Evolutionary conservation across 768 basidiomycete genomes (phyloP), one percentile per base, ranked within the genome.

Genomic region (Mycena maculata): DNA sequence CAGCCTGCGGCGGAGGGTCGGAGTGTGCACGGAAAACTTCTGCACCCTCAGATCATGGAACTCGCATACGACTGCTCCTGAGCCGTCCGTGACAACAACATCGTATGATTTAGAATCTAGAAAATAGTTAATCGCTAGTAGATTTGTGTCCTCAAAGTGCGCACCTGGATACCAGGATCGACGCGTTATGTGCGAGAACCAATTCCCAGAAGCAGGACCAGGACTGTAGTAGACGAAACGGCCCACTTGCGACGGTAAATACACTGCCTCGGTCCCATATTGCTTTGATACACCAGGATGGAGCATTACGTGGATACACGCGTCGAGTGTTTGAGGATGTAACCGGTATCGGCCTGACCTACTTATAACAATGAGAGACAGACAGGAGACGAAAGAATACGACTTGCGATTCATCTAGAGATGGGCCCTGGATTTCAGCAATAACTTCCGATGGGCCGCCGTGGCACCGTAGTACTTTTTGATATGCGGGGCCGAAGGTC

Each of bases 101-200:
- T 67, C 60, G n/a, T 61, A 67, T 4, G 7, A 59, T 52, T 39
- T 25, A 1, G 50, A 44, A 30, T 65, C 49, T 65, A 23, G 6
- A 18, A 25, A 23, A 27, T 52, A 15, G 10, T 20, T 8, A 38
- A 44, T n/a, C n/a, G n/a, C n/a, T n/a, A 10, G 48, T 13, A 15
- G 4, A 16, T 4, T 31, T 18, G 30, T 20, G 18, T 3, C 4
- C 31, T 18, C 13, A 13, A 1, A 38, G 18, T 38, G 41, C 11
- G 44, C 12, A 67, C 65, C 65, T 31, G 59, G 65, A 0, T 47
- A 41, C 65, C 65, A 67, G 13, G 42, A 30, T 4, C 48, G 36
- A 11, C 38, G 60, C 0, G 15, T 25, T 1, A 67, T 50, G 25
- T 62, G 54, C 2, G 54, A 56, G 47, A 56, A 57, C 65, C 65